phyloP scores from a whole-genome alignment of 176 grass and related monocot species.

The Raddia guianensis region DNA sequence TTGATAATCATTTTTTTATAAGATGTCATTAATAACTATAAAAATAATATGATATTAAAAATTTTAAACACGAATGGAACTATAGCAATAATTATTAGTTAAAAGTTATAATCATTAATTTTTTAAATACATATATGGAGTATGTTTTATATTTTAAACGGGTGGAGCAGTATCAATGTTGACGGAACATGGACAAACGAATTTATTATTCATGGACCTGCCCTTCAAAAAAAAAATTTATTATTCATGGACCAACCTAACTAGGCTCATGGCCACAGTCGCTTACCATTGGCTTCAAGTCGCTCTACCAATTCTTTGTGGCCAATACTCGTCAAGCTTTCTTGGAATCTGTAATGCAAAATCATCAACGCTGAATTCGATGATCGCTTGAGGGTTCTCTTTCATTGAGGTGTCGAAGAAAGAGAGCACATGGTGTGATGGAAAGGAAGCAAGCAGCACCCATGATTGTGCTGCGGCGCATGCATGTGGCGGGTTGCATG shows the following conservation, averaged over 20 bases:
- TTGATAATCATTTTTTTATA: too few relatives aligned
- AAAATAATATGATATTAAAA: too few relatives aligned
- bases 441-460: slow-evolving; percentile 14
- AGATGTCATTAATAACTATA: too few relatives aligned
- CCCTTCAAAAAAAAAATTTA: too few relatives aligned
- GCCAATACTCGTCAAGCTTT: background rate
- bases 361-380: background rate
- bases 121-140: too few relatives aligned
- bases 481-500: background rate
- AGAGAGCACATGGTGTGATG: slow-evolving; percentile 50
- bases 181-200: background rate
- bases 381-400: slow-evolving; percentile 19
- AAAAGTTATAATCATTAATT: too few relatives aligned
- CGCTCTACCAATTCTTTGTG: background rate
- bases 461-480: slow-evolving; percentile 43
- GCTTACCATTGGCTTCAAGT: background rate
- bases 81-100: too few relatives aligned
- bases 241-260: slow-evolving; percentile 24
- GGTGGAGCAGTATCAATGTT: background rate
- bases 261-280: slow-evolving; percentile 1
- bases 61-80: too few relatives aligned
- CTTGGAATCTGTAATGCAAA: background rate
- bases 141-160: too few relatives aligned
- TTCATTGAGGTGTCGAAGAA: slow-evolving; percentile 21
- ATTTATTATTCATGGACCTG: slow-evolving; percentile 18